Base-by-base conservation (phyloP, 202 grass and related monocot species). In the Setaria viridis region DNA sequence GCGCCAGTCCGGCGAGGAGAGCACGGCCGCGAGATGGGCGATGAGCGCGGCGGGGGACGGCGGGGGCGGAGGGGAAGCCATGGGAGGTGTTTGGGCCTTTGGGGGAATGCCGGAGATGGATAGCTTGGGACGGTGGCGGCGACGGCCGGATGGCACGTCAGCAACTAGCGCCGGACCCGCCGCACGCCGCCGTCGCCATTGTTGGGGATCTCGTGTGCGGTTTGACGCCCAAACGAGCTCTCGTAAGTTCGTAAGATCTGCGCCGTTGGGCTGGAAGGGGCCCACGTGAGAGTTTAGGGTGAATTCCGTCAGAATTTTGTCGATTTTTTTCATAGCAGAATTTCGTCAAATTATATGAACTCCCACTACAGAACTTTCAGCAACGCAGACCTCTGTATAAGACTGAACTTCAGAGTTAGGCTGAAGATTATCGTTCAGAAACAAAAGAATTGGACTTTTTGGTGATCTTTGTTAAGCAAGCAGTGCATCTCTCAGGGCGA, bases 1-100 rank as follows among this genome's bases (percentile, higher is more conserved):
- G 66, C 29, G 74, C 72, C 78, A 80, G 82, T 62, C 72, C 10
- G 77, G 77, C 11, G 82, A 60, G 70, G 77, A 60, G 68, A 89
- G 82, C 29, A 74, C 53, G 53, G 45, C 82, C 62, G 82, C 70
- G 82, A 89, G 87, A 79, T 80, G 87, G n/a, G 60, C 62, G 33
- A 85, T 83, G 83, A 81, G 77, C 17, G 70, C 87, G 7, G 77
- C 59, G 4, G 87, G 62, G 41, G 19, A 25, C 33, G 60, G 77
- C 48, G 42, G 0, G 2, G 69, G 42, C 72, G 77, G 87, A 58
- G 60, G 16, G 35, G 20, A 55, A 6, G 56, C 65, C 88, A 90
- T 82, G 60, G 19, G 58, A 56, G 68, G 5, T 7, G n/a, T 60
- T 25, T 60, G 2, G 2, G 25, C 25, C 25, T 25, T 25, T 25